Evolutionary conservation across 108 stramenopile genomes (phyloP).

Genomic region (Fragilariopsis cylindrus): DNA sequence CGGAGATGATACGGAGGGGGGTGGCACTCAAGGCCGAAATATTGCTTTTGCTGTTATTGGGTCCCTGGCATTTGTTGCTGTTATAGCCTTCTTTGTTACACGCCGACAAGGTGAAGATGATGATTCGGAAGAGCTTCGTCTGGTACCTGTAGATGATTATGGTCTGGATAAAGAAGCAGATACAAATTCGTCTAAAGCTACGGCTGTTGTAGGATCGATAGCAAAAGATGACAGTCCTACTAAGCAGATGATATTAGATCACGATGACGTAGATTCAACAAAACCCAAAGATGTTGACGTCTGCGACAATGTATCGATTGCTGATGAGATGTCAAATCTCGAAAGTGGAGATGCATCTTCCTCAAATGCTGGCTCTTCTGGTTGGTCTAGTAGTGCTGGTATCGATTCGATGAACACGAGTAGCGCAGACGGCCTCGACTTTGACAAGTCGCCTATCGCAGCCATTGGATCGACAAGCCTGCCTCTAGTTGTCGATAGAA

Average conservation of each 20-base stretch:
- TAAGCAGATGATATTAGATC: background rate
- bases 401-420: constrained; percentile 59
- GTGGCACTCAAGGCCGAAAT: constrained; percentile 12
- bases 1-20: background rate
- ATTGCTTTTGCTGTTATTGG: constrained; percentile 52
- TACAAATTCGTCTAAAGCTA: background rate
- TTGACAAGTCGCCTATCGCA: constrained; percentile 8
- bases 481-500: background rate
- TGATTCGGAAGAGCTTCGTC: constrained; percentile 26
- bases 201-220: background rate
- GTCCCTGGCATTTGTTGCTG: constrained; percentile 23
- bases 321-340: constrained; percentile 13
- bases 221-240: too few relatives aligned
- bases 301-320: background rate
- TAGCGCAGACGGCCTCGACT: constrained; percentile 46
- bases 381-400: constrained; percentile 58
- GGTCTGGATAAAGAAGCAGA: constrained; percentile 7
- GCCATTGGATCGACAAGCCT: constrained; percentile 2
- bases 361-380: constrained; percentile 51
- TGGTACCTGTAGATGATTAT: background rate
- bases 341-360: constrained; percentile 27
- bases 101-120: constrained; percentile 16
- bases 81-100: constrained; percentile 20
- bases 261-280: background rate
- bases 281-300: constrained; percentile 9